Base-by-base conservation (phyloP, 1,284 basidiomycete genomes). In the Meripilus lineatus region DNA sequence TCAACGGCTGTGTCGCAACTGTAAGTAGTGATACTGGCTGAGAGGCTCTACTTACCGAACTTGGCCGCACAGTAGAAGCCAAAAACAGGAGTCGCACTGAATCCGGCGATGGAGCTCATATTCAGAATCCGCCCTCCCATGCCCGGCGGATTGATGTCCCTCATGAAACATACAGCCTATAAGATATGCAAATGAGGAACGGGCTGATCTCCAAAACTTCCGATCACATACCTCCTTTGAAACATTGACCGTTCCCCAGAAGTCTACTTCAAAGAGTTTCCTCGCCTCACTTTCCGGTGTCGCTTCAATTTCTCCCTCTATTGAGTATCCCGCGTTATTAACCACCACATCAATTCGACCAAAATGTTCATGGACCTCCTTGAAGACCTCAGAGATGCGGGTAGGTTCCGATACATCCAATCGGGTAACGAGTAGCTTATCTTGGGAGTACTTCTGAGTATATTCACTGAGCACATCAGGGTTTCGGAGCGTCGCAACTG, bases 51-150 rank as follows among this genome's bases (percentile, higher is more conserved):
- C 63, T 25, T 40, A 66, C 64, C 66, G 38, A 66, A 69, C 50
- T 69, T 70, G 24, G 51, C 60, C n/a, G 59, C 51, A 23, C 42
- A 38, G 48, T 66, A 67, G 46, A 62, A 66, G 1, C 62, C 44
- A 8, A 65, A 40, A 10, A 49, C 58, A 1, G 60, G 58, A 21
- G 58, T 58, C 14, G 53, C 61, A 17, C 43, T 50, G 44, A 62
- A 65, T 0, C 64, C 67, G 8, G 59, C 63, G 32, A 52, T 48
- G 3, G 63, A 64, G 32, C 59, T 62, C 15, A 68, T 47, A 39
- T 66, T 67, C 43, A 69, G 55, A 30, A 68, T 40, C 15, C 56
- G 55, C 1, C 65, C 66, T 5, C 64, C 63, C 15, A 53, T 46
- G 8, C 55, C 54, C 3, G 46, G 39, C 4, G 55, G 54, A 28